phyloP scores from a whole-genome alignment of 805 yeast genomes.

The Clavispora asparagi region DNA sequence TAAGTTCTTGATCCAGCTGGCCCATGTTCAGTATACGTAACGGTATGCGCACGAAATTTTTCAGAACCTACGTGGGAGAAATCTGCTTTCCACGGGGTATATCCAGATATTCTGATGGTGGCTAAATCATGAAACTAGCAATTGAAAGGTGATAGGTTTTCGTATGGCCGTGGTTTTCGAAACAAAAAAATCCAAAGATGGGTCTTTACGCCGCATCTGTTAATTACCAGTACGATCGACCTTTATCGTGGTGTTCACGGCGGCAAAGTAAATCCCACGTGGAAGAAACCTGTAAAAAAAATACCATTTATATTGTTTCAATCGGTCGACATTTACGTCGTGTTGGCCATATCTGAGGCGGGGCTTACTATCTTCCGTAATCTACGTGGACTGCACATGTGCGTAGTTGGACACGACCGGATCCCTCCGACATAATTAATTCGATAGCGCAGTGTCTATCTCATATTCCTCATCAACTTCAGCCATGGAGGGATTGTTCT shows the following conservation, averaged over 20 bases:
- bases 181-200: not conserved
- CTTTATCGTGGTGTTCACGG: too few relatives aligned
- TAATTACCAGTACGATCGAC: too few relatives aligned
- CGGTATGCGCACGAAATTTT: not conserved
- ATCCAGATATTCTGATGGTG: too few relatives aligned
- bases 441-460: not conserved
- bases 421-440: constrained; percentile 1
- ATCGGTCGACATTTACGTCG: too few relatives aligned
- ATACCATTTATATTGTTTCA: too few relatives aligned
- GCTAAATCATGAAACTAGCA: too few relatives aligned
- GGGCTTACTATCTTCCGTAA: not conserved
- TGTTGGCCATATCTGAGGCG: not conserved
- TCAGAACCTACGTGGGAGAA: too few relatives aligned
- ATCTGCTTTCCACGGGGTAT: too few relatives aligned
- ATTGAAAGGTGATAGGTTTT: too few relatives aligned
- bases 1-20: not conserved
- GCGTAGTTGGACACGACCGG: constrained; percentile 1
- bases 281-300: too few relatives aligned
- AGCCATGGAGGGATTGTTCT: constrained; percentile 86
- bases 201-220: not conserved
- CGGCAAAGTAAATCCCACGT: too few relatives aligned
- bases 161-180: too few relatives aligned
- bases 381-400: constrained; percentile 21
- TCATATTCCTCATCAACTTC: not conserved
- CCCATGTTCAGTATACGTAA: not conserved